Conservation (phyloP, 164 flowering plant species). For the Protea cynaroides region DNA sequence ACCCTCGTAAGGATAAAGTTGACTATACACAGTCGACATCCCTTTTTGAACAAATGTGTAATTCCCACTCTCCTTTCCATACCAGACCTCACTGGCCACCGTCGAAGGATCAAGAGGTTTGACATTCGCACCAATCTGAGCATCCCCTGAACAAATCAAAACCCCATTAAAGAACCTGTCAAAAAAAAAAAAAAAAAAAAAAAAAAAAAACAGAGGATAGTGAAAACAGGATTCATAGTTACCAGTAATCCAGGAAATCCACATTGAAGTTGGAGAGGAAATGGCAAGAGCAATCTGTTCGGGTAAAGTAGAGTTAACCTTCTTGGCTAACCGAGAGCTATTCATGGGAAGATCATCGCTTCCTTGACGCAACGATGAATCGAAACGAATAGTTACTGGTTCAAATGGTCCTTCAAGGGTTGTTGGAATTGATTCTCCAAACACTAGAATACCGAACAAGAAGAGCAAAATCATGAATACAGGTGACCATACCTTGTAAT, state of each 20-base stretch:
- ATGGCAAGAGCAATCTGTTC: constrained; percentile 80
- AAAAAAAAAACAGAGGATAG: not conserved
- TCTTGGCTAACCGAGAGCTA: constrained; percentile 59
- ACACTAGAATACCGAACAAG: not conserved
- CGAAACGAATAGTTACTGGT: constrained; percentile 64
- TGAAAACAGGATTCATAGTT: not conserved
- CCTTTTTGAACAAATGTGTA: constrained; percentile 41
- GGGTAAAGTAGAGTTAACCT: constrained; percentile 53
- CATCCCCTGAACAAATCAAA: constrained; percentile 39
- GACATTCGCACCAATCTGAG: constrained; percentile 63
- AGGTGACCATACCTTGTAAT: not conserved
- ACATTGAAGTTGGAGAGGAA: constrained; percentile 73
- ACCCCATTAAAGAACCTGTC: too few species aligned
- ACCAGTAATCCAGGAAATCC: constrained; percentile 98
- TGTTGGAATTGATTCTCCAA: constrained; percentile 42
- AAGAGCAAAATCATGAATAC: not conserved
- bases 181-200: not conserved
- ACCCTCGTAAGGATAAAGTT: constrained; percentile 75
- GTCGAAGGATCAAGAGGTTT: constrained; percentile 64
- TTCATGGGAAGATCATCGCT: constrained; percentile 80
- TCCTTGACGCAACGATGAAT: constrained; percentile 58
- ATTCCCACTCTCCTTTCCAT: constrained; percentile 59
- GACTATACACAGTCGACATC: constrained; percentile 57
- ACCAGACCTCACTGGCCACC: constrained; percentile 84
- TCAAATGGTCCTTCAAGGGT: constrained; percentile 82